Conservation (phyloP, 2,329 filamentous ascomycete species). For the Zopfia rhizophila region DNA sequence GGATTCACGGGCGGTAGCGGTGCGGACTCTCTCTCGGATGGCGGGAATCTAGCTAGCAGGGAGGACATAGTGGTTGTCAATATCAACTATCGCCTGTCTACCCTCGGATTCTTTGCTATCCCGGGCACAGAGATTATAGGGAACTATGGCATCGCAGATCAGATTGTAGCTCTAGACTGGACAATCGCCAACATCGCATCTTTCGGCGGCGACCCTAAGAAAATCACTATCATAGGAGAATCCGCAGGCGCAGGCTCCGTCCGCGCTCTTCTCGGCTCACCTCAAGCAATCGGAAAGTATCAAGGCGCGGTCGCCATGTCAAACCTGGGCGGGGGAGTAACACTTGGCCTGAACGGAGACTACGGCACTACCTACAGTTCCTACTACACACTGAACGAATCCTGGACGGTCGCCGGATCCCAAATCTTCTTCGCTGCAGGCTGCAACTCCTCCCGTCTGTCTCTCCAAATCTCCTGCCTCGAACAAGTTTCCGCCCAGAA, state of each 20-base stretch:
- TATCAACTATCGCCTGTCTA: conserved; percentile 70
- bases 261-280: conserved; percentile 64
- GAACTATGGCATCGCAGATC: conserved; percentile 65
- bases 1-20: conserved; percentile 64
- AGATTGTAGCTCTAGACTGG: conserved; percentile 62
- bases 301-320: conserved; percentile 61
- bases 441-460: conserved; percentile 60
- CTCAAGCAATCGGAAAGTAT: conserved; percentile 59
- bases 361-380: conserved; percentile 68
- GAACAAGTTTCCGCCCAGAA: conserved; percentile 57
- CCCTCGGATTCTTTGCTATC: conserved; percentile 68
- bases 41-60: conserved; percentile 66
- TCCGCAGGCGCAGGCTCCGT: conserved; percentile 67
- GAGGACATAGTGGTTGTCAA: conserved; percentile 69
- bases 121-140: conserved; percentile 65
- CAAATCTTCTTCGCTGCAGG: conserved; percentile 63
- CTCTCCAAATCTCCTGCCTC: conserved; percentile 65
- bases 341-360: conserved; percentile 64
- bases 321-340: conserved; percentile 66
- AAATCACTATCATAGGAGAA: conserved; percentile 59
- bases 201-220: conserved; percentile 60
- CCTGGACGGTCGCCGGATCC: conserved; percentile 60
- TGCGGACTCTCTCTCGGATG: conserved; percentile 54
- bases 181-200: conserved; percentile 56
- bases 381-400: conserved; percentile 67